Base-by-base conservation (phyloP, 371 early-diverging fungal species). In the Phascolomyces articulosus region DNA sequence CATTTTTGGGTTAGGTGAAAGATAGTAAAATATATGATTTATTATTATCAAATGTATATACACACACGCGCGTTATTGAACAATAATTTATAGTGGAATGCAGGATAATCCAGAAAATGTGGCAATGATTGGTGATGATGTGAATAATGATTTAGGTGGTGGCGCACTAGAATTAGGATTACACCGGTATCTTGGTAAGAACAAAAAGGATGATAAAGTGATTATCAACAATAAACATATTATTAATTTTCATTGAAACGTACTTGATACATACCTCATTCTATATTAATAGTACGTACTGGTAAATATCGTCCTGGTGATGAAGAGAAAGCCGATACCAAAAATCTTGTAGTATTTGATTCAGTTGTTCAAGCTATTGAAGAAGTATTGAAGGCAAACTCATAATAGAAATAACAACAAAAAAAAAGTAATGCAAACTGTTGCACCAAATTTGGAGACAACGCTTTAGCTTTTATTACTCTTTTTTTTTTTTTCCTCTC, bases 71-170 rank as follows among this genome's bases (percentile, higher is more conserved):
- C n/a, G n/a, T n/a, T n/a, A n/a, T n/a, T 31, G 9, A 6, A 34
- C 11, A 34, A 9, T 9, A 9, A 34, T 24, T 27, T 55, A 7
- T 38, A 79, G 74, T 40, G 67, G 68, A 2, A 73, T 65, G 69
- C 49, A 65, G 15, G 67, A 66, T 27, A 41, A 44, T 18, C 84
- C 88, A 2, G 73, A 74, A 55, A 62, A 79, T 4, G 91, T 90
- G 26, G 91, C 89, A 0, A 93, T 94, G 81, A 88, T 95, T 60
- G 96, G 96, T 28, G 96, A 95, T 64, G 93, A 94, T 61, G 88
- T 92, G 4, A 74, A 82, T 8, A 90, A 89, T 58, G 96, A 95
- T 68, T 80, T 94, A 3, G 92, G 91, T 18, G 92, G 65, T 18
- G 93, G 91, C 8, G 94, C 94, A 1, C 70, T 82, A 34, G 88